Evolutionary conservation across 2,329 filamentous ascomycete species (phyloP), one percentile per base, ranked within the genome.

Genomic region (Penicillium fuscoglaucum): DNA sequence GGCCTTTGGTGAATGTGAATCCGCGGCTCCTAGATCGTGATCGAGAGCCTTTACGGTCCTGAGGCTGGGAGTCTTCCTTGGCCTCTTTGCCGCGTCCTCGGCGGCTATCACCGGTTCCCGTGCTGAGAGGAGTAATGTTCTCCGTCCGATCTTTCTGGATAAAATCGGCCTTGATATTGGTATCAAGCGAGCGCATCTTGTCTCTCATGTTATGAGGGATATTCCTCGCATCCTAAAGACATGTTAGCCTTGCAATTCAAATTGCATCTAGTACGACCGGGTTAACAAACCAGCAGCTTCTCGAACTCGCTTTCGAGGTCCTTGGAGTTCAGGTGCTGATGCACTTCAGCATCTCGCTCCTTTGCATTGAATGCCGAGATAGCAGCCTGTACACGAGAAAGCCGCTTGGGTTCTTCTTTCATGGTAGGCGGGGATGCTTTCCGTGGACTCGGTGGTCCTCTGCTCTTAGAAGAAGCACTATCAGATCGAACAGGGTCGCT

Each of bases 81-180:
- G 70, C 69, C 57, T 78, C 73, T 69, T 76, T 79, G 61, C 70
- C 74, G 72, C 75, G 73, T 75, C 78, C 71, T 68, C 71, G 69
- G 52, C 72, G 70, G 56, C 72, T 70, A 13, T 64, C 65, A 56
- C 62, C 60, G 6, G 70, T 65, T 45, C 69, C 79, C 73, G 67
- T 78, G 81, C 64, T 74, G 77, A 62, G 79, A 64, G 77, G 79
- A 70, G 72, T 76, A 69, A 71, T 79, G 75, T 83, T 87, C 72
- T 89, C 89, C 7, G 85, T 86, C 81, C 90, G 91, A 72, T 97
- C 90, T 73, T 96, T 93, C 53, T 89, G 88, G 68, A 98, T 92
- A 68, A 99, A 96, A 71, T 98, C 93, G 72, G 92, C 90, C 77
- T 99, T 99, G 79, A 98, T 93, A 37, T 90, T 89, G 64, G 91